A percentile compares a stretch with the other conserved stretches of the same genome.
phyloP scores from a whole-genome alignment of 2,329 filamentous ascomycete species.

The Lachnellula hyalina region DNA sequence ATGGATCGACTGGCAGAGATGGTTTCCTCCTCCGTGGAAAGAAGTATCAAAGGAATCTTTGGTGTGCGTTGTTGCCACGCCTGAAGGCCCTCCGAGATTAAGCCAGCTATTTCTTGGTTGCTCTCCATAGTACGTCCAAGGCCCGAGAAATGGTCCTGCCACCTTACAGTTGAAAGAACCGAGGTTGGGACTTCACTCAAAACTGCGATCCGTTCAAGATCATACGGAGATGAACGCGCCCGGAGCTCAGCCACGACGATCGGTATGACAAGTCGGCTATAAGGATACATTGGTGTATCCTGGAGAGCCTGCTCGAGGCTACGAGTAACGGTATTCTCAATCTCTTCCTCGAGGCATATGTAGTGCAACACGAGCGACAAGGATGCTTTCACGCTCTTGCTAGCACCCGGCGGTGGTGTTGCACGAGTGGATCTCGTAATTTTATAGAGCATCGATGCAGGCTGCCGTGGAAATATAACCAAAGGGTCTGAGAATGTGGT shows the following conservation, averaged over 20 bases:
- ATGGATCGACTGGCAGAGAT: conserved; percentile 56
- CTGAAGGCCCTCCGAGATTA: conserved; percentile 23
- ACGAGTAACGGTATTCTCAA: conserved; percentile 45
- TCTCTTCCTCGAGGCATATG: conserved; percentile 69
- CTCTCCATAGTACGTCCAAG: conserved; percentile 35
- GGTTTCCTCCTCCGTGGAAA: conserved; percentile 20
- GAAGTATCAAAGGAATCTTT: conserved; percentile 20
- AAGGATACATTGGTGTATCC: conserved; percentile 39
- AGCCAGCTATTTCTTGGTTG: conserved; percentile 23
- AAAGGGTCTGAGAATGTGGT: conserved; percentile 47
- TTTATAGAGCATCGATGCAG: conserved; percentile 75
- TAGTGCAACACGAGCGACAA: conserved; percentile 71
- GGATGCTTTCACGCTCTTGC: conserved; percentile 33
- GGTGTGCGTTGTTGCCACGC: conserved; percentile 23
- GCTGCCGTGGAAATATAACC: conserved; percentile 73
- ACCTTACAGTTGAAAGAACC: conserved; percentile 42
- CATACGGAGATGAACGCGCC: conserved; percentile 40
- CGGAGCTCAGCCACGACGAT: conserved; percentile 41
- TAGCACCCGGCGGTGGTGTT: conserved; percentile 18
- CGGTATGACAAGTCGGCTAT: conserved; percentile 42
- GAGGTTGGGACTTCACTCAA: conserved; percentile 46
- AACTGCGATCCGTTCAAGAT: conserved; percentile 53
- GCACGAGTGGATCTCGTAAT: conserved; percentile 51
- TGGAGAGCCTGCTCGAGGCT: conserved; percentile 39
- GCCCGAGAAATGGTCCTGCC: conserved; percentile 46